Conservation (phyloP, 225 moss, liverwort and hornwort species). For the Sphagnum contortum region DNA sequence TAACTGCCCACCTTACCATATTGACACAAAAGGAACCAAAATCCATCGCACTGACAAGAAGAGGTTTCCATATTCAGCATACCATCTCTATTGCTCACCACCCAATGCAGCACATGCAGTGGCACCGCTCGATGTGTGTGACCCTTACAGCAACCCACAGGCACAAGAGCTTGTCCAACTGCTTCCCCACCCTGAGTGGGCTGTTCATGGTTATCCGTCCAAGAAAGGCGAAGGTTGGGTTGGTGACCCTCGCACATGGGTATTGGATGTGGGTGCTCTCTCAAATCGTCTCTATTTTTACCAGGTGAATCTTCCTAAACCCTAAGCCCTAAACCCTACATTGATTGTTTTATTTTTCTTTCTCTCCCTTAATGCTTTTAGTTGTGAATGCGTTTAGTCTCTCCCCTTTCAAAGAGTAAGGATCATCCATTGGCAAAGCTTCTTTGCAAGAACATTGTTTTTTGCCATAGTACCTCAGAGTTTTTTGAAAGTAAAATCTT, state of each 20-base stretch:
- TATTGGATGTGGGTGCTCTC: conserved; percentile 67
- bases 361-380: too few relatives aligned
- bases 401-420: too few relatives aligned
- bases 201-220: conserved; percentile 74
- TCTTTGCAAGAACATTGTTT: too few relatives aligned
- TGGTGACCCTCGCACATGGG: conserved; percentile 70
- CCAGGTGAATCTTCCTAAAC: conserved; percentile 30
- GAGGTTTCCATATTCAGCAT: conserved; percentile 67
- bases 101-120: conserved; percentile 57
- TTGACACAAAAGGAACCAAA: conserved; percentile 29
- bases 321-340: too few relatives aligned
- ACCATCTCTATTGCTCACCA: conserved; percentile 84
- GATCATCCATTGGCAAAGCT: too few relatives aligned
- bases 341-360: too few relatives aligned
- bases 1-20: conserved; percentile 70
- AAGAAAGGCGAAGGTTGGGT: conserved; percentile 86
- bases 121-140: conserved; percentile 45
- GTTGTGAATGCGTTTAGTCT: too few relatives aligned
- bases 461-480: too few relatives aligned
- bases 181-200: conserved; percentile 88
- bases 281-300: conserved; percentile 81
- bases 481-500: too few relatives aligned
- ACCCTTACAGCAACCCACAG: conserved; percentile 76
- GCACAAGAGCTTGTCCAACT: conserved; percentile 75
- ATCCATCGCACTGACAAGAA: conserved; percentile 51